Evolutionary conservation across 2,329 filamentous ascomycete species (phyloP), one percentile per base, ranked within the genome.

Genomic region (Neofusicoccum ribis): DNA sequence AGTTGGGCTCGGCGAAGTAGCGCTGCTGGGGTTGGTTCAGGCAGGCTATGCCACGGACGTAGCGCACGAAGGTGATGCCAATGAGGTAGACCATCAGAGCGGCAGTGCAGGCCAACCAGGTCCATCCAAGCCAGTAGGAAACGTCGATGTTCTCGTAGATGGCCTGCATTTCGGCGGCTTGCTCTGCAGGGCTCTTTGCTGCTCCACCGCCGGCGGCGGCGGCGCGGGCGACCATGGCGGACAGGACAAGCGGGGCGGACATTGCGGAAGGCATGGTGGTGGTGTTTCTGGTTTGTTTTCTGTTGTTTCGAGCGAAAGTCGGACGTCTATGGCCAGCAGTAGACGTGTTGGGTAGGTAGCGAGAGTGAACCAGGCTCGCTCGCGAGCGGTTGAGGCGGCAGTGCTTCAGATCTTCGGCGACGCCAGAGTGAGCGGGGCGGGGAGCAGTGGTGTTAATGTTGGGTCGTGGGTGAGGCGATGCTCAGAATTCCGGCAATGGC

Each of bases 1-100:
- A 70, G 67, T 91, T 89, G 5, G 90, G 84, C 27, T 82, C 80
- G 51, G 88, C 85, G 74, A 93, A 97, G 80, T 92, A 97, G 67
- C 86, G 84, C 76, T 97, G 93, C 1, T 84, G 89, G 69, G 91
- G 89, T 79, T 92, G 92, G 79, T 86, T 89, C 69, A 97, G 84
- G 72, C 89, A 92, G 47, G 90, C 85, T 50, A 96, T 83, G 31
- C 86, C 89, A 68, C 93, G 87, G 43, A 93, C 81, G 73, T 95
- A 89, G 69, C 85, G 86, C 65, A 86, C 81, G 65, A 90, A 78
- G 63, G 85, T 83, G 59, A 87, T 83, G 63, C 82, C 78, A 68
- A 89, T 76, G 67, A 89, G 87, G 86, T 91, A 94, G 68, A 88
- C 70, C 68, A 91, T 82, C 70, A 93, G 82, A 58, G 84, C 82